Percentiles rank a stretch among this genome's conserved stretches.
Evolutionary conservation across 495 filamentous ascomycete species (phyloP).

Genomic region (Aspergillus kassunensis): DNA sequence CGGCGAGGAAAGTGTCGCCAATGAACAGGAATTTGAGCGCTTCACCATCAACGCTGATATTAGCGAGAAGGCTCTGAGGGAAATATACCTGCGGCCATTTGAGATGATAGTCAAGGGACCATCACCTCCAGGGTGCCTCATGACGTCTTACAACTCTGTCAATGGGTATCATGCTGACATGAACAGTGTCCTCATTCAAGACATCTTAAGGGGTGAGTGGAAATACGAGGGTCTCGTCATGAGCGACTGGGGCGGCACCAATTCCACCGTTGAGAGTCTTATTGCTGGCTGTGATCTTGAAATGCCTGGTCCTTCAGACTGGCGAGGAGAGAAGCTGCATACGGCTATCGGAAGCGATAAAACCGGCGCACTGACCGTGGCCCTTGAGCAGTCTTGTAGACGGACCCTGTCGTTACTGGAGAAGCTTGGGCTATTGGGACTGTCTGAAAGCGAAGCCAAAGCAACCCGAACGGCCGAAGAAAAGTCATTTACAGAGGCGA

Average conservation of each 20-base stretch:
- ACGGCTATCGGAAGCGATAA: too few relatives aligned
- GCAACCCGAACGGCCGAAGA: too few relatives aligned
- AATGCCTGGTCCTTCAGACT: conserved; percentile 53
- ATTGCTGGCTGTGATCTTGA: conserved; percentile 52
- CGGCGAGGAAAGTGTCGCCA: neutral
- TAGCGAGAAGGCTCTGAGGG: neutral
- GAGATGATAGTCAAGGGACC: neutral
- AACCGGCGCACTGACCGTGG: too few relatives aligned
- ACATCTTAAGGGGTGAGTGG: conserved; percentile 1
- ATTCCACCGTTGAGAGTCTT: conserved; percentile 35
- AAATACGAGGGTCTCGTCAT: neutral
- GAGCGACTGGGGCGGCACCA: conserved; percentile 2
- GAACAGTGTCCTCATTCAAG: neutral
- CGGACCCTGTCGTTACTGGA: too few relatives aligned
- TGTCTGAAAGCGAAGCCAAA: too few relatives aligned
- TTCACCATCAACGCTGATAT: neutral
- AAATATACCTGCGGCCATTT: neutral
- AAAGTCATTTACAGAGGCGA: too few relatives aligned
- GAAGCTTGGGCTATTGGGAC: too few relatives aligned
- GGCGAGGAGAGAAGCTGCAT: conserved; percentile 7
- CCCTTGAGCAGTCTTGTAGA: too few relatives aligned
- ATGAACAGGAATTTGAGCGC: neutral
- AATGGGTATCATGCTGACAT: neutral
- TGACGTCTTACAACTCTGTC: neutral
- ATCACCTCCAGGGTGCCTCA: neutral